phyloP scores from a whole-genome alignment of 2,329 filamentous ascomycete species.

The Colletotrichum noveboracense region DNA sequence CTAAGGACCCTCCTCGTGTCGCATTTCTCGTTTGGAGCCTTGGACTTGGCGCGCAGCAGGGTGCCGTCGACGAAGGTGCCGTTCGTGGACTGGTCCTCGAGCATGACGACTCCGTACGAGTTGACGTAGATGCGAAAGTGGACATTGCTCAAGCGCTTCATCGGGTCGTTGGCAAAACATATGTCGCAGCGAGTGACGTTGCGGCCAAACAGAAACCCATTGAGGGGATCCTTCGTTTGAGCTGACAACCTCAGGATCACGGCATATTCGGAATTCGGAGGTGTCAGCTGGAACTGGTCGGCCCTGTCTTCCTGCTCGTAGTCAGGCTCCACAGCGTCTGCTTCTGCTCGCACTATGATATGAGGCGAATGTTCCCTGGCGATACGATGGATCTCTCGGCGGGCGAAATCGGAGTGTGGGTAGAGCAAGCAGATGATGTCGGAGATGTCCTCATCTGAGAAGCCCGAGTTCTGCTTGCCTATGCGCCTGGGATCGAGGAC shows the following conservation, averaged over 20 bases:
- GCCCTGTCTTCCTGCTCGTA: conserved; percentile 56
- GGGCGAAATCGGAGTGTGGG: conserved; percentile 76
- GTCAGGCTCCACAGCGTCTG: conserved; percentile 56
- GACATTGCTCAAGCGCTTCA: conserved; percentile 85
- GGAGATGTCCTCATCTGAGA: conserved; percentile 81
- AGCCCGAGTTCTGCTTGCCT: conserved; percentile 81
- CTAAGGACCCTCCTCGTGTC: conserved; percentile 66
- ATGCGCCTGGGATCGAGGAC: conserved; percentile 80
- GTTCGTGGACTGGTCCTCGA: conserved; percentile 95
- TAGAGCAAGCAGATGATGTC: conserved; percentile 91
- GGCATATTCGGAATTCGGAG: conserved; percentile 63
- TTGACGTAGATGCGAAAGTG: conserved; percentile 96
- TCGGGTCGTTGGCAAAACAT: conserved; percentile 67
- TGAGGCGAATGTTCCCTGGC: conserved; percentile 52
- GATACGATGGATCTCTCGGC: conserved; percentile 67
- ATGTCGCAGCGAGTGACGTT: conserved; percentile 76
- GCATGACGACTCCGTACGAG: conserved; percentile 83
- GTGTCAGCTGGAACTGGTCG: conserved; percentile 55
- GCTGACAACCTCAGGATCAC: conserved; percentile 84
- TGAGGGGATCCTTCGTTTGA: conserved; percentile 66
- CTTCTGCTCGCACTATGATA: conserved; percentile 54
- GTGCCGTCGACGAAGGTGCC: conserved; percentile 84
- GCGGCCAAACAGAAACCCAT: conserved; percentile 88
- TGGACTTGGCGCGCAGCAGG: conserved; percentile 58
- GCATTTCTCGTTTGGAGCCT: conserved; percentile 37